phyloP scores from a whole-genome alignment of 805 yeast species.

The Yamadazyma paraphyllophila region DNA sequence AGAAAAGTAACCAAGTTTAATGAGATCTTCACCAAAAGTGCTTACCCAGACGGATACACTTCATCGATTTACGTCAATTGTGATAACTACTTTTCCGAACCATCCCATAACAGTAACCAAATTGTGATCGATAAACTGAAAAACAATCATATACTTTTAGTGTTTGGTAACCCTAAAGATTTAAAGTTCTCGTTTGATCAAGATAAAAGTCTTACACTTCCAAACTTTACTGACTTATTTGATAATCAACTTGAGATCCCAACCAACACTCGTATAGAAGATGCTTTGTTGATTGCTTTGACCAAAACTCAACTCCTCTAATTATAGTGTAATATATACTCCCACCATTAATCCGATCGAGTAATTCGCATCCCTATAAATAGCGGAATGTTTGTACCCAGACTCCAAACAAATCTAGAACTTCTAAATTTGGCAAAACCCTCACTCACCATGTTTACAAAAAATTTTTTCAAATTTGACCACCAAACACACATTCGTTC shows the following conservation, averaged over 20 bases:
- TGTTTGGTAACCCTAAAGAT: slow-evolving; percentile 65
- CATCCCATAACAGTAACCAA: slow-evolving; percentile 13
- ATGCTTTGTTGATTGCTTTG: slow-evolving; percentile 61
- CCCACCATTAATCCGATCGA: neutral
- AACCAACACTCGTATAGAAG: slow-evolving; percentile 62
- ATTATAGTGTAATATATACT: too few relatives aligned
- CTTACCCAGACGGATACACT: slow-evolving; percentile 64
- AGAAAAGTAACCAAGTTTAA: slow-evolving; percentile 62
- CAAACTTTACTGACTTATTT: slow-evolving; percentile 59
- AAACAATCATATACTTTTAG: slow-evolving; percentile 45
- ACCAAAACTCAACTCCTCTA: slow-evolving; percentile 24
- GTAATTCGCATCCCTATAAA: neutral
- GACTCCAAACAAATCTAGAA: slow-evolving; percentile 10
- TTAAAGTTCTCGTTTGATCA: slow-evolving; percentile 49
- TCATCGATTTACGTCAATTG: slow-evolving; percentile 63
- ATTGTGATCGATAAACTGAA: slow-evolving; percentile 7
- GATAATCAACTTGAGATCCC: slow-evolving; percentile 61
- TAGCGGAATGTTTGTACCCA: neutral
- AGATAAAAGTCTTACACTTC: slow-evolving; percentile 52
- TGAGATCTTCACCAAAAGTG: slow-evolving; percentile 67
- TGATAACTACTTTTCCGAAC: slow-evolving; percentile 53
- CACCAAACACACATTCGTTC: slow-evolving; percentile 14
- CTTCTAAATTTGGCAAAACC: slow-evolving; percentile 12
- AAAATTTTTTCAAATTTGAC: slow-evolving; percentile 12
- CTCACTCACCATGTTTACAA: slow-evolving; percentile 10